phyloP scores from a whole-genome alignment of 176 grass and related monocot genomes.

The Cenchrus purpureus region DNA sequence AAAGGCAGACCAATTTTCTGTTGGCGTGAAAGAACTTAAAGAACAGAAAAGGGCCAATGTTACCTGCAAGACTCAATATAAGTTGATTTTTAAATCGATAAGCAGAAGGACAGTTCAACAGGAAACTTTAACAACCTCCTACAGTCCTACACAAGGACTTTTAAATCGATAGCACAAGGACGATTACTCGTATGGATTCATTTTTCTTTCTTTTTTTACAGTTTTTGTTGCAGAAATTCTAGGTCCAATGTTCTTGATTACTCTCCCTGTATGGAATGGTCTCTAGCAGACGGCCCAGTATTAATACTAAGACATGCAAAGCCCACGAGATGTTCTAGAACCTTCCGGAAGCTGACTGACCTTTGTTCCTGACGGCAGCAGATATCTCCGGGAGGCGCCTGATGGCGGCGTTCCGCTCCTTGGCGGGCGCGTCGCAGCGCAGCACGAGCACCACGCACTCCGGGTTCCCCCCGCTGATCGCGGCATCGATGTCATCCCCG shows the following conservation, averaged over 20 bases:
- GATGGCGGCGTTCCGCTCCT: slow-evolving; percentile 58
- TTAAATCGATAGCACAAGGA: neutral
- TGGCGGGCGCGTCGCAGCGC: slow-evolving; percentile 60
- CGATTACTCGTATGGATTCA: neutral
- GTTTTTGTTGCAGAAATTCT: neutral
- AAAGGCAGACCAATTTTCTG: neutral
- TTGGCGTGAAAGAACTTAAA: slow-evolving; percentile 14
- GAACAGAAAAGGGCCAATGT: neutral
- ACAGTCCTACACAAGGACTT: neutral
- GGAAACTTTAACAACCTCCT: slow-evolving; percentile 1
- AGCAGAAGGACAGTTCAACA: neutral
- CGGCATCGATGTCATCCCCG: slow-evolving; percentile 45
- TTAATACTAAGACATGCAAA: neutral
- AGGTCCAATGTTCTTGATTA: neutral
- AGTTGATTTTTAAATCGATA: neutral
- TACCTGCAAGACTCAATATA: slow-evolving; percentile 5
- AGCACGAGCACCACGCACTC: slow-evolving; percentile 89
- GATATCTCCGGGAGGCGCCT: slow-evolving; percentile 63
- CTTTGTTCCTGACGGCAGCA: slow-evolving; percentile 55
- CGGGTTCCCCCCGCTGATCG: slow-evolving; percentile 24
- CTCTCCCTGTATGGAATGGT: neutral
- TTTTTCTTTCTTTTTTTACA: too few relatives aligned
- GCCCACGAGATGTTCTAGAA: neutral
- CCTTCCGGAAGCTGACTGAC: slow-evolving; percentile 32
- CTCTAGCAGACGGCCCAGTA: slow-evolving; percentile 15